Evolutionary conservation across 2,329 filamentous ascomycete genomes (phyloP), one percentile per base, ranked within the genome.

Genomic region (Trichoderma sp.): DNA sequence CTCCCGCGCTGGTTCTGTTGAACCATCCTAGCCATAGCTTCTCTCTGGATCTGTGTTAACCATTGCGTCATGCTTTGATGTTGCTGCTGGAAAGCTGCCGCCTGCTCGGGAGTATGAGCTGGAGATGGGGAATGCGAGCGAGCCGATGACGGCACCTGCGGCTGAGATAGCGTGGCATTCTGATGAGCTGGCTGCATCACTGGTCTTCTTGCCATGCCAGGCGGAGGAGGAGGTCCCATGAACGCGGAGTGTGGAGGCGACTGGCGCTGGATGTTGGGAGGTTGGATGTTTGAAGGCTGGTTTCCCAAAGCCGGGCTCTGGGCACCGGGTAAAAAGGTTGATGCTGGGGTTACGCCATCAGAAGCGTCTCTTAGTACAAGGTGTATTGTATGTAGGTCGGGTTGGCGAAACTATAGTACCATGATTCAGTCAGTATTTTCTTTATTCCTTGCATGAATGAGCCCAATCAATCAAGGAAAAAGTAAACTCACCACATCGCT

Each of bases 371-470:
- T 79, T 55, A 87, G 77, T 26, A 87, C 85, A 13, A 87, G 79
- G 72, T 87, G 85, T 21, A 87, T 81, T 1, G 84, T 85, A 70
- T 87, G 84, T 67, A 82, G 79, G 56, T 85, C 82, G 49, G 78
- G 76, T 26, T 75, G 79, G 51, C 79, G 80, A 60, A 86, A 75
- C 84, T 86, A 69, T 43, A 49, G 55, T 14, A 43, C 59, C 46
- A 54, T 24, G 64, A 32, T 32, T 21, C 56, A 74, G 64, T 71
- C 59, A 72, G 71, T 55, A 16, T 52, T 24, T 39, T 6, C 30
- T 30, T 43, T 7, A 28, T 28, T 60, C 52, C 68, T 28, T 66
- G 37, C 54, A 54, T 61, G 11, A 11, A 1, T 39, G 1, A 43
- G 13, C 34, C 24, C n/a, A 24, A 14, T 14, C 3, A 26, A 21